Evolutionary conservation across 148 eudicot species (phyloP).

Genomic region (Vaccinium vitisidaea): DNA sequence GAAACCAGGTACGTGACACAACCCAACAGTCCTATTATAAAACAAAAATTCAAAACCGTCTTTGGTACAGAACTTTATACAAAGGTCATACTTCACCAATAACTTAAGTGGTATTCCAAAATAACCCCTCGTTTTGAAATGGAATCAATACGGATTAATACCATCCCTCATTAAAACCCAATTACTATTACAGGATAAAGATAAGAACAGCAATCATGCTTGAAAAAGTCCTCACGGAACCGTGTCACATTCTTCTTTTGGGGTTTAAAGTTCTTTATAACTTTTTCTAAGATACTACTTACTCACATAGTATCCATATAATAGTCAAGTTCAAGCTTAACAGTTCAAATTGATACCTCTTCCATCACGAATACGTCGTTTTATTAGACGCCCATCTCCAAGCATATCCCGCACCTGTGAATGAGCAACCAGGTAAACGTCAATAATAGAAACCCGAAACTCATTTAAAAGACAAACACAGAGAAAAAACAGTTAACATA

Average conservation of each 20-base stretch:
- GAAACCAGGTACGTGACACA: neutral
- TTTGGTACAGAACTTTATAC: neutral
- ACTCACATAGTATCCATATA: neutral
- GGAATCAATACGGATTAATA: neutral
- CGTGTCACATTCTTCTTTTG: neutral
- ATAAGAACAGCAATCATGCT: neutral
- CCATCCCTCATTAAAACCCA: neutral
- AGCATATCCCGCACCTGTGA: slow-evolving; percentile 92
- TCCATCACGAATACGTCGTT: slow-evolving; percentile 93
- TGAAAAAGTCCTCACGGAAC: neutral
- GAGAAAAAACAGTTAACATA: neutral
- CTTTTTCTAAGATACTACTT: neutral
- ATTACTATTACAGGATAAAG: neutral
- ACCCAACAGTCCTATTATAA: neutral
- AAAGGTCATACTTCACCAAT: neutral
- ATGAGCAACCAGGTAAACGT: slow-evolving; percentile 16
- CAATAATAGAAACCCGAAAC: neutral
- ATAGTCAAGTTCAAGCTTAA: neutral
- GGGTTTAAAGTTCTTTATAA: neutral
- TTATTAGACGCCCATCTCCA: slow-evolving; percentile 96
- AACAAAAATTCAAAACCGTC: slow-evolving; percentile 1
- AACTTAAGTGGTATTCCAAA: neutral
- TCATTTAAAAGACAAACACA: neutral
- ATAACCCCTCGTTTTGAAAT: neutral
- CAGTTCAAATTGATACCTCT: slow-evolving; percentile 47